phyloP scores from a whole-genome alignment of 805 yeast species.

The Ogataea corticis region DNA sequence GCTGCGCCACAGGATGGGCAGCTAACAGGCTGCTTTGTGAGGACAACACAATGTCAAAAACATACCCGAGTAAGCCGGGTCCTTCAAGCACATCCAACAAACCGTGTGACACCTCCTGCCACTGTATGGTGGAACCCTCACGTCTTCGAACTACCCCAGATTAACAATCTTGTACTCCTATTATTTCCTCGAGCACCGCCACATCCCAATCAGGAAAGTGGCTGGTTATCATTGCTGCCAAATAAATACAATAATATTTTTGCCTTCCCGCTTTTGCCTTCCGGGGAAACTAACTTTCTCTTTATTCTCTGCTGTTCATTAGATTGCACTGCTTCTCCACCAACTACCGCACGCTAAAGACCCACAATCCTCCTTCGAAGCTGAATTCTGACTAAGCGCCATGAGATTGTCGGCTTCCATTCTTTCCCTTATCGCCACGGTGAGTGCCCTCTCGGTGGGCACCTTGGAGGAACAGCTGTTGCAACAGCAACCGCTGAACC shows the following conservation, averaged over 20 bases:
- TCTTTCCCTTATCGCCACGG: slow-evolving; percentile 12
- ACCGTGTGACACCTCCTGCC: too few relatives aligned
- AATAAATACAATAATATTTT: too few relatives aligned
- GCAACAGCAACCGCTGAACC: slow-evolving; percentile 14
- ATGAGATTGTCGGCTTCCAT: slow-evolving; percentile 12
- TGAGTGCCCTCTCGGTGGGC: slow-evolving; percentile 7
- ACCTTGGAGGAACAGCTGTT: slow-evolving; percentile 2
- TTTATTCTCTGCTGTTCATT: neutral
- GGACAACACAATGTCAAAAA: too few relatives aligned
- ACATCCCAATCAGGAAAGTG: neutral
- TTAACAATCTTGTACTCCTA: too few relatives aligned
- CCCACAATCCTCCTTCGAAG: too few relatives aligned
- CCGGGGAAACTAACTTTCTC: neutral
- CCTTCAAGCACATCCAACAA: too few relatives aligned
- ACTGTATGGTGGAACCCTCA: too few relatives aligned
- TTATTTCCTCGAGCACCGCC: too few relatives aligned
- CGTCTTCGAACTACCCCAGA: too few relatives aligned
- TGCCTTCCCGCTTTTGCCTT: neutral
- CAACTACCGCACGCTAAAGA: neutral
- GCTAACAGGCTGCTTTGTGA: too few relatives aligned
- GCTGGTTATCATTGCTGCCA: slow-evolving; percentile 5
- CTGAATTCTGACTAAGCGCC: neutral
- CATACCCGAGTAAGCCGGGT: too few relatives aligned
- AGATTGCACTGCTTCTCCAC: neutral
- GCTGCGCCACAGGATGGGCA: too few relatives aligned